These are phyloP conservation scores for Saccharomycopsis schoenii DNA, from an alignment of 805 yeast genomes.

Conservation along the genomic window DNA sequence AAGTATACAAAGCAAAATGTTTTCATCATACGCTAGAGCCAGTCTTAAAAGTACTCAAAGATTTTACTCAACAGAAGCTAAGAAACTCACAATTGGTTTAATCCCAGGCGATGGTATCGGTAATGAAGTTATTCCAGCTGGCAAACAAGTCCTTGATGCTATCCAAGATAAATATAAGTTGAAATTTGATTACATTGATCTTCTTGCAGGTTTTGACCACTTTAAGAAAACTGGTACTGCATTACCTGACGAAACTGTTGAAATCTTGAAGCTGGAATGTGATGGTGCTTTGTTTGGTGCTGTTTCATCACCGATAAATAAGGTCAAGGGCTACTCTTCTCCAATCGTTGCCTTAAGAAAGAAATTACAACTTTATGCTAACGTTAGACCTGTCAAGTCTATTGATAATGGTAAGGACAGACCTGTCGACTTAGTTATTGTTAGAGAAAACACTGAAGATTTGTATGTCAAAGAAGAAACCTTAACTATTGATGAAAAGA, in stretches of 20 bases:
- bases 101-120: conserved; percentile 99
- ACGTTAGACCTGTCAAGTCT: conserved; percentile 94
- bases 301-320: conserved; percentile 87
- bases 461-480: conserved; percentile 90
- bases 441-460: conserved; percentile 98
- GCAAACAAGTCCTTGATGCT: conserved; percentile 75
- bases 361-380: conserved; percentile 89
- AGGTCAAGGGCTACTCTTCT: conserved; percentile 94
- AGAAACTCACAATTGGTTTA: conserved; percentile 50
- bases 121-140: conserved; percentile 93
- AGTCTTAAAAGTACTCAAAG: conserved; percentile 6
- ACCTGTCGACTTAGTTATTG: conserved; percentile 95
- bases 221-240: conserved; percentile 95
- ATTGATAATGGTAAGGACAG: conserved; percentile 69
- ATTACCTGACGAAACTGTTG: conserved; percentile 86
- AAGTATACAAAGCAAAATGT: neutral
- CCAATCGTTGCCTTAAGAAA: conserved; percentile 98
- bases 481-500: conserved; percentile 51
- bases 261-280: conserved; percentile 64
- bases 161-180: conserved; percentile 69
- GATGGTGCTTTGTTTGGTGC: conserved; percentile 98
- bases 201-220: conserved; percentile 90
- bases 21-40: neutral
- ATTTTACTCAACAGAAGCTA: conserved; percentile 27
- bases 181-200: conserved; percentile 74